Conservation (phyloP, 345 rosid species). For the Heritiera fomes region DNA sequence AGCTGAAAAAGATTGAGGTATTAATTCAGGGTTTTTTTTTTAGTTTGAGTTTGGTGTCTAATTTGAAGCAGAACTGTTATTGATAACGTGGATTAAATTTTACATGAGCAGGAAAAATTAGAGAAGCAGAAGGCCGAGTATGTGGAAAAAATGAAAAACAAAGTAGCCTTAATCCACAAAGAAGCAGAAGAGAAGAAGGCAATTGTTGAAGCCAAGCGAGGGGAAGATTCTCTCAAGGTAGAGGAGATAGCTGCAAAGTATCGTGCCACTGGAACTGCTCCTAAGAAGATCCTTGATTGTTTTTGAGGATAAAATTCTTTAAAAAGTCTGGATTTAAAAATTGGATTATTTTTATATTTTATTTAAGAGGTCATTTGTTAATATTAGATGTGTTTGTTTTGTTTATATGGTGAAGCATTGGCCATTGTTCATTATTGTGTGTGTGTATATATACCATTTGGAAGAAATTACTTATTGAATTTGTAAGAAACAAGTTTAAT, state of each 20-base stretch:
- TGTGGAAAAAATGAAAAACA: constrained; percentile 84
- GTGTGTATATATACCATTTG: constrained; percentile 25
- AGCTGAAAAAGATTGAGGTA: constrained; percentile 64
- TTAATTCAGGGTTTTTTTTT: background rate
- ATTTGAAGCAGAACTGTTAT: background rate
- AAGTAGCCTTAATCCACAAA: constrained; percentile 69
- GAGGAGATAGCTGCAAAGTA: constrained; percentile 85
- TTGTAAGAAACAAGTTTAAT: constrained; percentile 24
- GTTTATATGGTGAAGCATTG: constrained; percentile 19
- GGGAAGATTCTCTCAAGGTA: constrained; percentile 84
- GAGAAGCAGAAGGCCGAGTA: constrained; percentile 78
- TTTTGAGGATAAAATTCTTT: constrained; percentile 30
- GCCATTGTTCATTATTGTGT: constrained; percentile 12
- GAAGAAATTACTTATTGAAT: constrained; percentile 22
- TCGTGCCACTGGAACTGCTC: constrained; percentile 71
- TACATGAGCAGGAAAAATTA: constrained; percentile 55
- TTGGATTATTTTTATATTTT: constrained; percentile 27
- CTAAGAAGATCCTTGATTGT: constrained; percentile 62
- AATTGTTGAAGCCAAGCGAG: constrained; percentile 63
- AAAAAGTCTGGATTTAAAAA: background rate
- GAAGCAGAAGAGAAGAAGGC: constrained; percentile 87
- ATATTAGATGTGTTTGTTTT: constrained; percentile 25
- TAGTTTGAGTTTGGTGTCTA: background rate
- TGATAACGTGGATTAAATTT: background rate
- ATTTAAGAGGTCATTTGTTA: constrained; percentile 28